phyloP scores from a whole-genome alignment of 495 filamentous ascomycete species.

The Corynascus novoguineensis region DNA sequence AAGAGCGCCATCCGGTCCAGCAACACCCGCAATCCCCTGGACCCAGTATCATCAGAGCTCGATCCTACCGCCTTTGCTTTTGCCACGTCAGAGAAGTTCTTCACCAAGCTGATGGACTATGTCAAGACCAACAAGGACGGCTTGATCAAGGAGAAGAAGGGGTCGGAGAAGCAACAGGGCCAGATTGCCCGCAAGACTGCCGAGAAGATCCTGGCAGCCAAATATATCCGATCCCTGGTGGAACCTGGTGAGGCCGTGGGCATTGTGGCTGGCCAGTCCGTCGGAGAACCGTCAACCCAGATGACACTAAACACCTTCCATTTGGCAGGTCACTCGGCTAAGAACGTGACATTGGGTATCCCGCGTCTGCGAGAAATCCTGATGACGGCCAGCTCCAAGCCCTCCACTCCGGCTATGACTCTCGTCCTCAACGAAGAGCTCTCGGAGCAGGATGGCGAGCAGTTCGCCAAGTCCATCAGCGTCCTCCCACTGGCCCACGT shows the following conservation, averaged over 20 bases:
- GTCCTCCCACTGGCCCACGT: constrained; percentile 82
- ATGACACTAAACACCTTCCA: constrained; percentile 99
- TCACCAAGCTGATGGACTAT: constrained; percentile 56
- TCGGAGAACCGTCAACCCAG: constrained; percentile 96
- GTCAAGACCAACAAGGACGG: constrained; percentile 69
- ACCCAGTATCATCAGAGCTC: constrained; percentile 69
- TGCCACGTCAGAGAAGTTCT: constrained; percentile 86
- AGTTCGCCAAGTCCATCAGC: constrained; percentile 88
- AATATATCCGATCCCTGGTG: constrained; percentile 88
- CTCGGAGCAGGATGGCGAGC: constrained; percentile 60
- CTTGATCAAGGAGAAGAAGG: constrained; percentile 72
- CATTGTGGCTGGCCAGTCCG: constrained; percentile 91
- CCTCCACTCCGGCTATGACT: constrained; percentile 91
- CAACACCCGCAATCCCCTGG: constrained; percentile 60
- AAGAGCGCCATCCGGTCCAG: constrained; percentile 68
- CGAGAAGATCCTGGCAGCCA: constrained; percentile 75
- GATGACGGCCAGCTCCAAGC: constrained; percentile 87
- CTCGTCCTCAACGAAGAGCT: constrained; percentile 71
- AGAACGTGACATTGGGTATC: constrained; percentile 99
- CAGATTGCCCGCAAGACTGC: constrained; percentile 66
- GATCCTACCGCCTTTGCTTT: constrained; percentile 73
- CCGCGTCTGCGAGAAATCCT: constrained; percentile 95
- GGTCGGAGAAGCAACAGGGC: constrained; percentile 17
- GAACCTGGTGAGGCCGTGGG: constrained; percentile 98
- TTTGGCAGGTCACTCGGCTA: constrained; percentile 94